Base-by-base conservation (phyloP, 116 monocot genomes). In the Cymodocea nodosa region DNA sequence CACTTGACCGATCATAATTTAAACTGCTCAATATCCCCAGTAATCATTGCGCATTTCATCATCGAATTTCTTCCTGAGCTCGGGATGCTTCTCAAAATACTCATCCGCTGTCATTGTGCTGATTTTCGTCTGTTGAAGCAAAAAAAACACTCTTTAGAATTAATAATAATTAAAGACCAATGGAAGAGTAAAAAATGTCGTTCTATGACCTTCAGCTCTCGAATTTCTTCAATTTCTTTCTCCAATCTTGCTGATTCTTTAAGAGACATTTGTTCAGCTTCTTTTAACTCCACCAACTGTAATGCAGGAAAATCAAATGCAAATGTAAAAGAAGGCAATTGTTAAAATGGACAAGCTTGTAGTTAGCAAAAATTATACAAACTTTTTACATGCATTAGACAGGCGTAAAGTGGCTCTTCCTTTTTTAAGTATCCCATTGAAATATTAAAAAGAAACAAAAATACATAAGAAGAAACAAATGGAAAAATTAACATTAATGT, bases 101-200 rank as follows among this genome's bases (percentile, higher is more conserved):
- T 95, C 95, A 15, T 95, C 87, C 3, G 95, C 95, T 8, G 95
- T 95, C 95, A 95, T 95, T 15, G 95, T 90, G 83, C 83, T 90
- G 51, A 95, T 85, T 66, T 90, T 95, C 76, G 74, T 73, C 95
- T 95, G 89, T 52, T n/a, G n/a, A n/a, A n/a, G 37, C 35, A 12
- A 52, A 24, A 30, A 63, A 60, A 72, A 61, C 9, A 15, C 6
- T 18, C 40, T 50, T 36, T 36, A 63, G 59, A 56, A 63, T 4
- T n/a, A n/a, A n/a, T n/a, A n/a, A 25, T 8, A 8, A 49, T 50
- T 63, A 52, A 23, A 12, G 9, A 23, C 15, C 3, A 52, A 50
- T 2, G 20, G 15, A 52, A 15, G 17, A 7, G 7, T 12, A 15
- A 52, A 15, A n/a, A n/a, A 15, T 37, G 24, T 20, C 56, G 35